Evolutionary conservation across 2,329 filamentous ascomycete species (phyloP).

Genomic region (Didymellaceae sp.): DNA sequence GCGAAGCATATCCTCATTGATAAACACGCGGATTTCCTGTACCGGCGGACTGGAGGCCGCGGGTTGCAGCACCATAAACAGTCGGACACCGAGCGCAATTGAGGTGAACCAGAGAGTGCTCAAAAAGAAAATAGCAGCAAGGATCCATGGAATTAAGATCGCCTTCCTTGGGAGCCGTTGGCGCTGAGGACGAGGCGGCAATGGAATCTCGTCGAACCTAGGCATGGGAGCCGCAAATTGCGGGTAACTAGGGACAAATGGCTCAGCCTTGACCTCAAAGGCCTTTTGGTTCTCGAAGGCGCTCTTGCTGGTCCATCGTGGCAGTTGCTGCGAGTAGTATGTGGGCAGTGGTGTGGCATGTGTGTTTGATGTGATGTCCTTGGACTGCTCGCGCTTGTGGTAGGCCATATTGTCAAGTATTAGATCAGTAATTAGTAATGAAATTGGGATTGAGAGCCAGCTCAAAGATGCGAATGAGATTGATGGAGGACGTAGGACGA

Average conservation of each 20-base stretch:
- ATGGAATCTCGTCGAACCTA: constrained; percentile 16
- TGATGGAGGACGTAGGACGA: not conserved
- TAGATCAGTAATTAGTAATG: not conserved
- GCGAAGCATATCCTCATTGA: constrained; percentile 20
- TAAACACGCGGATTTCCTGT: constrained; percentile 26
- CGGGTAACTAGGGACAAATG: constrained; percentile 16
- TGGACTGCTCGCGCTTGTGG: constrained; percentile 18
- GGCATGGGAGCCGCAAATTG: constrained; percentile 11
- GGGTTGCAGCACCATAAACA: constrained; percentile 24
- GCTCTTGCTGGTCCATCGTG: constrained; percentile 15
- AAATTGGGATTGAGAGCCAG: not conserved
- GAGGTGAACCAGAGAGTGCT: constrained; percentile 31
- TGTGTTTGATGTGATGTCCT: constrained; percentile 24
- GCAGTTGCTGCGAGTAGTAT: constrained; percentile 26
- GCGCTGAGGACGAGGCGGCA: constrained; percentile 13
- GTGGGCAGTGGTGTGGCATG: constrained; percentile 31
- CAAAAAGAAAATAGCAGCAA: constrained; percentile 33
- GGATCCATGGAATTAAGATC: constrained; percentile 33
- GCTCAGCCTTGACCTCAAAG: constrained; percentile 14
- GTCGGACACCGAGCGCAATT: constrained; percentile 27
- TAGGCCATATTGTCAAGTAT: constrained; percentile 11
- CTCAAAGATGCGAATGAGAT: not conserved
- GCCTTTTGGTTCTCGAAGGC: constrained; percentile 16
- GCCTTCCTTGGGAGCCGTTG: constrained; percentile 6
- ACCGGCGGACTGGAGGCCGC: constrained; percentile 4